Conservation (phyloP, 2,329 filamentous ascomycete genomes). For the Colletotrichum sp. region DNA sequence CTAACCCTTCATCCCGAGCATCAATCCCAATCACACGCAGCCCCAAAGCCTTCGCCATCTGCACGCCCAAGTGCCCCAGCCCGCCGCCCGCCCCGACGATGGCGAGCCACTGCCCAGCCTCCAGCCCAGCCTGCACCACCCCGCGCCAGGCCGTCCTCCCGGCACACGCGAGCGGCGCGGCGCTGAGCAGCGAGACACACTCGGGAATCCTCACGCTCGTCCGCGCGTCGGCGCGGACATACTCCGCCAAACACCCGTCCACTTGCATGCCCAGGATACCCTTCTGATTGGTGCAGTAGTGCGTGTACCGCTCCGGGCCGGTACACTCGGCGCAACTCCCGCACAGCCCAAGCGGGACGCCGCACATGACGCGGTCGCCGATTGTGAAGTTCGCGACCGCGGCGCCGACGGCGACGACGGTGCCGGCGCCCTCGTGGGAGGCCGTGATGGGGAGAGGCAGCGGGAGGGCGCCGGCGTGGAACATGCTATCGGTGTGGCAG, state of each 20-base stretch:
- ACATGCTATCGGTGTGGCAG: slow-evolving; percentile 68
- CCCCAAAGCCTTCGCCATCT: slow-evolving; percentile 85
- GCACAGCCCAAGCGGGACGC: slow-evolving; percentile 57
- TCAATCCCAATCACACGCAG: slow-evolving; percentile 76
- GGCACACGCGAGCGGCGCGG: slow-evolving; percentile 63
- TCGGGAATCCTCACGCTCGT: slow-evolving; percentile 52
- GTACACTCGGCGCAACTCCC: slow-evolving; percentile 57
- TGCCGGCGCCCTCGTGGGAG: slow-evolving; percentile 63
- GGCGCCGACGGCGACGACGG: slow-evolving; percentile 52
- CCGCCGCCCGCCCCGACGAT: slow-evolving; percentile 80
- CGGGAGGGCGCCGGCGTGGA: slow-evolving; percentile 51
- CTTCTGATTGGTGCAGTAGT: slow-evolving; percentile 54
- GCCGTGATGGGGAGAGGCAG: slow-evolving; percentile 54
- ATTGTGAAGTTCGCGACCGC: slow-evolving; percentile 43
- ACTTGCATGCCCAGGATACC: slow-evolving; percentile 53
- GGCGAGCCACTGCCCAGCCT: slow-evolving; percentile 68
- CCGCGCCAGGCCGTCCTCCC: slow-evolving; percentile 56
- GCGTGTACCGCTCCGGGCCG: slow-evolving; percentile 49
- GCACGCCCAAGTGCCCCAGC: slow-evolving; percentile 70
- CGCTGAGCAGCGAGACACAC: slow-evolving; percentile 50
- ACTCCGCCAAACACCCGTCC: slow-evolving; percentile 64
- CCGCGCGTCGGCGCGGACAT: slow-evolving; percentile 53
- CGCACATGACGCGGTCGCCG: slow-evolving; percentile 62
- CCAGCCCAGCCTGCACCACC: slow-evolving; percentile 43
- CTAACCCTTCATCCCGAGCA: slow-evolving; percentile 58